Conservation (phyloP, 208 protist species). For the Herpetomonas samuelpessoai region DNA sequence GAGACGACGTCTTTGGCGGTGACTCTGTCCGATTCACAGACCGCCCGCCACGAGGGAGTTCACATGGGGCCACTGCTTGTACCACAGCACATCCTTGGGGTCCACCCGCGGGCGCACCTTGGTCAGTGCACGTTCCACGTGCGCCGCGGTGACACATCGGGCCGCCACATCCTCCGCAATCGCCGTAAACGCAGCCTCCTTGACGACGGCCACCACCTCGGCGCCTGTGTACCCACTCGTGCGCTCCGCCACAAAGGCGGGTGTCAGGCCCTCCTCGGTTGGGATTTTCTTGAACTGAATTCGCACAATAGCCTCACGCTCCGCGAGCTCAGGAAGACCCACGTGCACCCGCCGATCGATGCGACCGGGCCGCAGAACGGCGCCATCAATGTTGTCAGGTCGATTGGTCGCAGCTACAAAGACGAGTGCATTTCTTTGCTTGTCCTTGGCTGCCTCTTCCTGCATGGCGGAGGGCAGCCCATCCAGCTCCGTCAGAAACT, state of each 20-base stretch:
- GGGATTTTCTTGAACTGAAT: slow-evolving; percentile 81
- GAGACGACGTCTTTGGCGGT: too few relatives aligned
- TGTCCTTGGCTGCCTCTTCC: too few relatives aligned
- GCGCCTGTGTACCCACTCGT: slow-evolving; percentile 92
- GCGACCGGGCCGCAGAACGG: slow-evolving; percentile 90
- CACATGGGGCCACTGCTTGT: slow-evolving; percentile 41
- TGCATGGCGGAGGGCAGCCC: slow-evolving; percentile 57
- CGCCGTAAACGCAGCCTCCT: slow-evolving; percentile 88
- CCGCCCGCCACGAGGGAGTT: background rate
- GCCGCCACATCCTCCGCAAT: slow-evolving; percentile 59
- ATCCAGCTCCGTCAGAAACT: slow-evolving; percentile 94
- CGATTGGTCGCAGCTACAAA: slow-evolving; percentile 94
- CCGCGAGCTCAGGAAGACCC: slow-evolving; percentile 62
- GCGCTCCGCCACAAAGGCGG: slow-evolving; percentile 35
- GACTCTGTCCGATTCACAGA: background rate
- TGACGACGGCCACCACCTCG: slow-evolving; percentile 90
- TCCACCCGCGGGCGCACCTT: slow-evolving; percentile 57
- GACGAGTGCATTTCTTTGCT: slow-evolving; percentile 92
- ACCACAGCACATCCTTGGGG: slow-evolving; percentile 54
- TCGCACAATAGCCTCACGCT: slow-evolving; percentile 83
- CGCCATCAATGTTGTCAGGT: slow-evolving; percentile 87
- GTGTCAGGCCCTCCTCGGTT: slow-evolving; percentile 41
- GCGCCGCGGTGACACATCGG: slow-evolving; percentile 25
- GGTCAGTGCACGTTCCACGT: slow-evolving; percentile 58
- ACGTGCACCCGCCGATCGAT: slow-evolving; percentile 94